Evolutionary conservation across 768 basidiomycete genomes (phyloP).

Genomic region (Ephemerocybe angulata): DNA sequence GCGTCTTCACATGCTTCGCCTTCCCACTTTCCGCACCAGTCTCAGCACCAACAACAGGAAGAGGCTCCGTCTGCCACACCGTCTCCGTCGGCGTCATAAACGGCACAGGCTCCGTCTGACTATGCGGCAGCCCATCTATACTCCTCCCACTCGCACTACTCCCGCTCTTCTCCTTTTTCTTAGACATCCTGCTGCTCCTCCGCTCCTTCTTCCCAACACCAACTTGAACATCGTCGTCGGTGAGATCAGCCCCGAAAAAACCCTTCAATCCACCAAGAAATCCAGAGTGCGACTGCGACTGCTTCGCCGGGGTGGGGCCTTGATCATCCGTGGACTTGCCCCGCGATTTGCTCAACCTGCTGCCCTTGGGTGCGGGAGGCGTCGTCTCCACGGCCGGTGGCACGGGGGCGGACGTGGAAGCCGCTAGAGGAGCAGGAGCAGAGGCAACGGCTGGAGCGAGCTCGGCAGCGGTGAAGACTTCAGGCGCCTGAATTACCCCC

Average conservation of each 20-base stretch:
- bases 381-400: too few species aligned
- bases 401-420: too few species aligned
- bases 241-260: slow-evolving; percentile 33
- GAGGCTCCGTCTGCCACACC: not conserved
- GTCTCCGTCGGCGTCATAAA: not conserved
- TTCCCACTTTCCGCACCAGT: not conserved
- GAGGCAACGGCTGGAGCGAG: not conserved
- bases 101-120: not conserved
- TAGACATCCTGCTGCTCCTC: slow-evolving; percentile 6
- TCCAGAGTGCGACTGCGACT: slow-evolving; percentile 18
- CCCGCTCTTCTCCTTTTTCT: not conserved
- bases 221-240: not conserved
- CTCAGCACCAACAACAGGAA: not conserved
- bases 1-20: not conserved
- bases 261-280: slow-evolving; percentile 47
- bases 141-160: not conserved
- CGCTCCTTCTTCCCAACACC: slow-evolving; percentile 4
- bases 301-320: not conserved
- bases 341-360: too few species aligned
- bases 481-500: not conserved
- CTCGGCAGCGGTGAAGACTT: not conserved
- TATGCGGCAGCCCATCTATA: not conserved
- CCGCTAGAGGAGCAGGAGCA: not conserved
- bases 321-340: too few species aligned
- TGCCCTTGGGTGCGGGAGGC: too few species aligned